phyloP scores from a whole-genome alignment of 78 protist species.

The Planoprotostelium fungivorum region DNA sequence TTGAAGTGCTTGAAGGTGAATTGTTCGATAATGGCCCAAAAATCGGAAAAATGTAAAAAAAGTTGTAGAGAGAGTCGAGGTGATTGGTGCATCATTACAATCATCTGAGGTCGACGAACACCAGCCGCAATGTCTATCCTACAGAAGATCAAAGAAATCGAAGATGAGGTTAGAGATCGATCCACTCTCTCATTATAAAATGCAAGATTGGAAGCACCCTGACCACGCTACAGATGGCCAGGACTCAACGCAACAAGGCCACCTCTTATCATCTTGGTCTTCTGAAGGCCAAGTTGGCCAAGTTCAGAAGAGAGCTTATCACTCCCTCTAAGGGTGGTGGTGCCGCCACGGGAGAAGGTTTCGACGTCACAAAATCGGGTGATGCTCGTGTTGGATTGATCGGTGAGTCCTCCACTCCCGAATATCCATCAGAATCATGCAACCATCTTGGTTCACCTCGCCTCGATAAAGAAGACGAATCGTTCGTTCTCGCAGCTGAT shows the following conservation, averaged over 20 bases:
- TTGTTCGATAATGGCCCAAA: too few species aligned
- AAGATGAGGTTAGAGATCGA: slow-evolving; percentile 58
- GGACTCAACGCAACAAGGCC: slow-evolving; percentile 98
- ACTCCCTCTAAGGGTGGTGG: slow-evolving; percentile 58
- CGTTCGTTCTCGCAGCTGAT: too few species aligned
- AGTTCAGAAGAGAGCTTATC: slow-evolving; percentile 59
- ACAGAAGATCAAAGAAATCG: slow-evolving; percentile 80
- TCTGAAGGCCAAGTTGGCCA: slow-evolving; percentile 91
- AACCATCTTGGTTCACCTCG: neutral
- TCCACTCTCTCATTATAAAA: neutral
- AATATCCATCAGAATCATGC: neutral
- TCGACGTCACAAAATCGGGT: slow-evolving; percentile 89
- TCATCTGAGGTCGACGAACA: too few species aligned
- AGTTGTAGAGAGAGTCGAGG: too few species aligned
- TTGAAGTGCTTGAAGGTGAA: too few species aligned
- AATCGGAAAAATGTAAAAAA: too few species aligned
- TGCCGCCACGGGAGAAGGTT: slow-evolving; percentile 79
- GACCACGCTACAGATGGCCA: slow-evolving; percentile 69
- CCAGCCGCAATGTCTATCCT: slow-evolving; percentile 48
- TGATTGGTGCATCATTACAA: too few species aligned
- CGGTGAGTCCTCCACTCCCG: too few species aligned
- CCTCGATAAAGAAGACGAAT: neutral
- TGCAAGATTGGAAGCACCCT: neutral
- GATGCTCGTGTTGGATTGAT: slow-evolving; percentile 89
- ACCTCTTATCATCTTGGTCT: slow-evolving; percentile 84